Conservation (phyloP, 2,329 filamentous ascomycete genomes). For the Penicillium verrucosum region DNA sequence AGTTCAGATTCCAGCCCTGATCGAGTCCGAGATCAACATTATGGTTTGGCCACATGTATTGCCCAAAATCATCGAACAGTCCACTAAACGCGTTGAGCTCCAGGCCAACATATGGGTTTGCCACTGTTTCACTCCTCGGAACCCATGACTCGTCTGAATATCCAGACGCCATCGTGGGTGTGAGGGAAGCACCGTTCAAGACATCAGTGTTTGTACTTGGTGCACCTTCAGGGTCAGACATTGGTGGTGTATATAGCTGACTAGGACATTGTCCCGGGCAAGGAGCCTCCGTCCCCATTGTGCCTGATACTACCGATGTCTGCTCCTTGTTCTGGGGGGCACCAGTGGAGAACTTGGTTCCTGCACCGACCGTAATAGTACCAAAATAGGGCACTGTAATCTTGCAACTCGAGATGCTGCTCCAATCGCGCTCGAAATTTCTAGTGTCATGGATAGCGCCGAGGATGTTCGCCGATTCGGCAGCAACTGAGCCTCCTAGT, state of each 20-base stretch:
- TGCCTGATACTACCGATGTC: constrained; percentile 12
- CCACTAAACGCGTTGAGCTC: constrained; percentile 24
- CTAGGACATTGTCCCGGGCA: constrained; percentile 11
- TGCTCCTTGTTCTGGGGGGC: constrained; percentile 5
- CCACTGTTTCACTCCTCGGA: constrained; percentile 19
- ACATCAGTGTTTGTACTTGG: background rate
- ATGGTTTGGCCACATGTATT: constrained; percentile 27
- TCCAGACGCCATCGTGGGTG: background rate
- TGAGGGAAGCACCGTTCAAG: background rate
- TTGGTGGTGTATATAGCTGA: constrained; percentile 26
- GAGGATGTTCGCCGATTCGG: constrained; percentile 42
- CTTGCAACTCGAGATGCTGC: constrained; percentile 30
- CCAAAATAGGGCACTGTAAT: constrained; percentile 49
- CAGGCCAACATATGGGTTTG: constrained; percentile 19
- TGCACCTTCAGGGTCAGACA: constrained; percentile 20
- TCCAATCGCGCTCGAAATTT: constrained; percentile 18
- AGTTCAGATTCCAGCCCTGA: constrained; percentile 41
- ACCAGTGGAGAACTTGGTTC: constrained; percentile 29
- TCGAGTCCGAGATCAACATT: constrained; percentile 36
- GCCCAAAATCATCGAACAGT: constrained; percentile 24
- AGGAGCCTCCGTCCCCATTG: background rate
- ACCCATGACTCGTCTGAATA: constrained; percentile 19
- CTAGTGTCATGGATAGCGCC: constrained; percentile 33
- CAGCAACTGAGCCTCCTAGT: constrained; percentile 43
- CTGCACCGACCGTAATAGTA: constrained; percentile 38